Conservation (phyloP, 768 basidiomycete genomes). For the Pleurotus citrinopileatus region DNA sequence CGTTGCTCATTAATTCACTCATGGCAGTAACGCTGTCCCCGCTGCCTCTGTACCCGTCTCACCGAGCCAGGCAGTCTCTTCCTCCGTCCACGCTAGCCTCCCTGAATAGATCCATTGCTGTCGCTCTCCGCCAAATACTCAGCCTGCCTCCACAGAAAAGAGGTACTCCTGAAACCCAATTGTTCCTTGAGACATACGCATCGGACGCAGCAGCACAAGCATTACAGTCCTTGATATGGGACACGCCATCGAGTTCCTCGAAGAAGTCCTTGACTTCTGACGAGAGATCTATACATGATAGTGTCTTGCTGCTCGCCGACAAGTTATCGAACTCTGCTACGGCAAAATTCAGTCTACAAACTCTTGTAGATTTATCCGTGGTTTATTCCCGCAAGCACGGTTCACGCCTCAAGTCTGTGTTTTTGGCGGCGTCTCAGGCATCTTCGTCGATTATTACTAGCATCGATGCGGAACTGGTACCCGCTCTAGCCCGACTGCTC, state of each 20-base stretch:
- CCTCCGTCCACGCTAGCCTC: constrained; percentile 49
- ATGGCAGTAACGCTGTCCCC: not conserved
- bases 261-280: constrained; percentile 17
- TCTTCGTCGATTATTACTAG: constrained; percentile 28
- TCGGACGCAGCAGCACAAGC: constrained; percentile 50
- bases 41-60: constrained; percentile 57
- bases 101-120: constrained; percentile 46
- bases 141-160: constrained; percentile 45
- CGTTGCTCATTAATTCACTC: not conserved
- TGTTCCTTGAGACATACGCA: constrained; percentile 57
- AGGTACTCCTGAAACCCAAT: constrained; percentile 38
- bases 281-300: constrained; percentile 44
- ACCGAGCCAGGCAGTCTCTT: constrained; percentile 41
- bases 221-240: constrained; percentile 63
- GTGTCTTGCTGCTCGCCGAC: constrained; percentile 55
- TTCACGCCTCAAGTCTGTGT: constrained; percentile 42
- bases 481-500: constrained; percentile 54
- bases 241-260: constrained; percentile 22
- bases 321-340: constrained; percentile 39
- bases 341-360: constrained; percentile 44
- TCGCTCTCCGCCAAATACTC: constrained; percentile 44
- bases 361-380: constrained; percentile 62
- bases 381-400: constrained; percentile 45
- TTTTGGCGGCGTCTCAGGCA: constrained; percentile 35
- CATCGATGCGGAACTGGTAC: constrained; percentile 46